Percentiles rank a stretch among this genome's conserved stretches.
phyloP scores from a whole-genome alignment of 2,329 filamentous ascomycete genomes.

The Xylariaceae sp. region DNA sequence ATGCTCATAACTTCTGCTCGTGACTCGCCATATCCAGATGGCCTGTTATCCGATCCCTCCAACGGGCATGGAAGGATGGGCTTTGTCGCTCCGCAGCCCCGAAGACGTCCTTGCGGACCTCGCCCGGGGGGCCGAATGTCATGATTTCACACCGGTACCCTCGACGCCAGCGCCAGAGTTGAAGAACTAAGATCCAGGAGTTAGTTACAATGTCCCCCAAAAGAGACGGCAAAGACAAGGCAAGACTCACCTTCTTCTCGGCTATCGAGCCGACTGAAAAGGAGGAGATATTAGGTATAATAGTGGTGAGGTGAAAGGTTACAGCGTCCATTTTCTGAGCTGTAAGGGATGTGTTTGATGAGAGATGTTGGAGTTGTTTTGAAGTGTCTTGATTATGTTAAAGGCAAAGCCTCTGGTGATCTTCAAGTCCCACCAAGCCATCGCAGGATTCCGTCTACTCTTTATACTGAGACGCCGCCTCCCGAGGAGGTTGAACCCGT shows the following conservation, averaged over 20 bases:
- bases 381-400: constrained; percentile 13
- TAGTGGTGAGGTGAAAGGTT: constrained; percentile 18
- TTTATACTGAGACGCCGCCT: constrained; percentile 13
- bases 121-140: constrained; percentile 13
- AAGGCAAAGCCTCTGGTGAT: constrained; percentile 20
- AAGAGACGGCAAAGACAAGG: background rate
- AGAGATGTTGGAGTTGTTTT: constrained; percentile 9
- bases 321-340: constrained; percentile 20
- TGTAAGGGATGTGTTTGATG: constrained; percentile 6
- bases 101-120: constrained; percentile 11
- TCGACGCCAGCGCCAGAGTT: constrained; percentile 8
- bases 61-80: constrained; percentile 9
- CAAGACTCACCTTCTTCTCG: constrained; percentile 18
- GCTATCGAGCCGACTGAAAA: constrained; percentile 17
- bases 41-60: constrained; percentile 16
- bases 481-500: no score
- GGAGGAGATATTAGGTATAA: constrained; percentile 16
- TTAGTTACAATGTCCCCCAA: constrained; percentile 1
- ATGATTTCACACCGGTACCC: constrained; percentile 7
- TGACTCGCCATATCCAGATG: background rate
- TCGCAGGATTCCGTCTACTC: constrained; percentile 13
- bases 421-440: constrained; percentile 6
- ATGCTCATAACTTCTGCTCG: constrained; percentile 15
- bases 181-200: constrained; percentile 7
- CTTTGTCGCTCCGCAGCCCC: constrained; percentile 17